Conservation (phyloP, 1,284 basidiomycete genomes). For the Irpex sp. region DNA sequence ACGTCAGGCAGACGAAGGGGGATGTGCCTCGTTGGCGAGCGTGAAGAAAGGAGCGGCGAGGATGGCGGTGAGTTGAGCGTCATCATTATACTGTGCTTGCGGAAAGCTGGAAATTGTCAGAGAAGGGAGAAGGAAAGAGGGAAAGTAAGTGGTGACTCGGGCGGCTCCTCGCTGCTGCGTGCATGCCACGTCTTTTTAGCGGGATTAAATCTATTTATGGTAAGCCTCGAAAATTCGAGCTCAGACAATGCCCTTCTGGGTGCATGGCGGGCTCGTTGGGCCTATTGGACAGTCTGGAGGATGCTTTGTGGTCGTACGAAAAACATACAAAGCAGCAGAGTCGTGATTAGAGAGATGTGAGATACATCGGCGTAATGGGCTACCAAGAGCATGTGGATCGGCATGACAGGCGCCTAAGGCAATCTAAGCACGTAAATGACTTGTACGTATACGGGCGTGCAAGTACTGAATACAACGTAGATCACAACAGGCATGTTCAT, state of each 20-base stretch:
- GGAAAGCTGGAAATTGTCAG: not conserved
- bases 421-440: not conserved
- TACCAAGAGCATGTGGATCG: not conserved
- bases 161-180: no score
- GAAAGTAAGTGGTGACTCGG: not conserved
- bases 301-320: not conserved
- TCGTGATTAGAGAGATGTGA: not conserved
- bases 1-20: conserved; percentile 36
- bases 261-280: not conserved
- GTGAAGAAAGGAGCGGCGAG: conserved; percentile 22
- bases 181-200: not conserved
- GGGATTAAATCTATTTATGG: not conserved
- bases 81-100: not conserved
- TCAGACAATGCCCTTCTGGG: not conserved
- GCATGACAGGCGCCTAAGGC: no score
- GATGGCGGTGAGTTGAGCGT: conserved; percentile 21
- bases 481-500: not conserved
- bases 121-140: not conserved
- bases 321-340: not conserved
- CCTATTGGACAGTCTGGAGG: not conserved
- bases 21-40: conserved; percentile 23
- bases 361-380: not conserved
- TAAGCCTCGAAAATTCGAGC: not conserved
- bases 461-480: not conserved
- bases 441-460: not conserved